Evolutionary conservation across 192 early-diverging fungal genomes (phyloP).

Genomic region (Coemansia sp.): DNA sequence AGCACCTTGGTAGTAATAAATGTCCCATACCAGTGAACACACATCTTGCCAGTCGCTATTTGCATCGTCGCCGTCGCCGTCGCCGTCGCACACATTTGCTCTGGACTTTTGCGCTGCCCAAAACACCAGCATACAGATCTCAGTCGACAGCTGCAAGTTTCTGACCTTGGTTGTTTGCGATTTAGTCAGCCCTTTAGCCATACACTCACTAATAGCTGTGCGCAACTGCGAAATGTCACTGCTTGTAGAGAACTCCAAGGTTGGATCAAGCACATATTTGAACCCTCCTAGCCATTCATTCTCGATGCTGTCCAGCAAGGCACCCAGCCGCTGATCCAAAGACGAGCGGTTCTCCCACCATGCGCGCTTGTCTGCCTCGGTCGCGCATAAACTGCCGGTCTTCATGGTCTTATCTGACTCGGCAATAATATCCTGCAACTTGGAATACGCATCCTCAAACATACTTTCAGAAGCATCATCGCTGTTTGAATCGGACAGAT

Average conservation of each 20-base stretch:
- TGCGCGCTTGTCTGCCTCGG: conserved; percentile 61
- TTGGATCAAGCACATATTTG: conserved; percentile 40
- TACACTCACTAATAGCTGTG: conserved; percentile 14
- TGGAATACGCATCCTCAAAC: conserved; percentile 49
- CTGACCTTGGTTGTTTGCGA: conserved; percentile 28
- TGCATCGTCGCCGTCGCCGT: conserved; percentile 55
- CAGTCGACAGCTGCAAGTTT: conserved; percentile 13
- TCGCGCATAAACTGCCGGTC: conserved; percentile 46
- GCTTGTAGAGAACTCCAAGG: background rate
- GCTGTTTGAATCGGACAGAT: background rate
- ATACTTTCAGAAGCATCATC: conserved; percentile 13
- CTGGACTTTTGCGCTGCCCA: conserved; percentile 5
- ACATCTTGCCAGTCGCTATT: conserved; percentile 41
- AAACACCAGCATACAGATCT: conserved; percentile 58
- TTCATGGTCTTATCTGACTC: conserved; percentile 70
- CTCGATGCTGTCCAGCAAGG: conserved; percentile 67
- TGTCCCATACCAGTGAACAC: conserved; percentile 47
- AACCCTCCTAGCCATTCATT: conserved; percentile 84
- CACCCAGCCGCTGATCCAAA: conserved; percentile 68
- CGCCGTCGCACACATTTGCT: background rate
- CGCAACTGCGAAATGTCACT: conserved; percentile 7
- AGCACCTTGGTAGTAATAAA: conserved; percentile 62
- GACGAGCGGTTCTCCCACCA: conserved; percentile 82
- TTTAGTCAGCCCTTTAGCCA: conserved; percentile 17
- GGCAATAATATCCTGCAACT: conserved; percentile 63